Conservation (phyloP, 2,329 filamentous ascomycete genomes). For the Neopestalotiopsis rosae region DNA sequence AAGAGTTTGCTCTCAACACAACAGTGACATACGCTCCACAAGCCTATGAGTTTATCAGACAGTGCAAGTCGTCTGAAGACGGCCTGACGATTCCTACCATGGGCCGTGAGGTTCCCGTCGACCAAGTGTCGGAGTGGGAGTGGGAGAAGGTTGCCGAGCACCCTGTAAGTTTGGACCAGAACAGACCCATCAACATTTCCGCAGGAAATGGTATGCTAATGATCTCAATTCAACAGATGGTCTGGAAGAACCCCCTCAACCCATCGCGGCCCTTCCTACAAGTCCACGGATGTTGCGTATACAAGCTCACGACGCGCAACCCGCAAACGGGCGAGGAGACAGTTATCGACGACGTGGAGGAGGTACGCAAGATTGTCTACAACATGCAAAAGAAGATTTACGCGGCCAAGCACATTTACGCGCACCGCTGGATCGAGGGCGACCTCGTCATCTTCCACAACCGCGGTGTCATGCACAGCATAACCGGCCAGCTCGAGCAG, state of each 20-base stretch:
- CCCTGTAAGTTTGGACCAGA: neutral
- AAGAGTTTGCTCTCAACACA: slow-evolving; percentile 9
- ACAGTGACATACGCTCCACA: neutral
- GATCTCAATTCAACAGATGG: neutral
- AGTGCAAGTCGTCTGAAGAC: neutral
- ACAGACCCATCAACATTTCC: neutral
- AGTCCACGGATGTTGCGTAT: slow-evolving; percentile 6
- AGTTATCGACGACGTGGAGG: slow-evolving; percentile 2
- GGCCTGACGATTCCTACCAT: slow-evolving; percentile 1
- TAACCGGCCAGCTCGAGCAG: slow-evolving; percentile 1
- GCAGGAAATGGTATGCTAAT: neutral
- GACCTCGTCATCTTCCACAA: slow-evolving; percentile 10
- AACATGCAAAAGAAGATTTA: slow-evolving; percentile 2
- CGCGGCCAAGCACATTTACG: slow-evolving; percentile 5
- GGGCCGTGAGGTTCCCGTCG: neutral
- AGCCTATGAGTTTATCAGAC: neutral
- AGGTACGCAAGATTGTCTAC: slow-evolving; percentile 3
- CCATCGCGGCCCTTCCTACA: slow-evolving; percentile 1
- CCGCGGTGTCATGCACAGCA: slow-evolving; percentile 10
- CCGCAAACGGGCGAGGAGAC: neutral
- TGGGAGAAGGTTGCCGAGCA: slow-evolving; percentile 7
- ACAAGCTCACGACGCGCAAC: slow-evolving; percentile 7
- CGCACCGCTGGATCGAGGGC: slow-evolving; percentile 4
- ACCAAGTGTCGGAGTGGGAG: slow-evolving; percentile 5
- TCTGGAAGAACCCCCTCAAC: slow-evolving; percentile 3